Percentiles rank a stretch among this genome's conserved stretches.
These are phyloP conservation scores for Dioszegia hungarica DNA, from an alignment of 768 basidiomycete genomes.

Conservation along the genomic window DNA sequence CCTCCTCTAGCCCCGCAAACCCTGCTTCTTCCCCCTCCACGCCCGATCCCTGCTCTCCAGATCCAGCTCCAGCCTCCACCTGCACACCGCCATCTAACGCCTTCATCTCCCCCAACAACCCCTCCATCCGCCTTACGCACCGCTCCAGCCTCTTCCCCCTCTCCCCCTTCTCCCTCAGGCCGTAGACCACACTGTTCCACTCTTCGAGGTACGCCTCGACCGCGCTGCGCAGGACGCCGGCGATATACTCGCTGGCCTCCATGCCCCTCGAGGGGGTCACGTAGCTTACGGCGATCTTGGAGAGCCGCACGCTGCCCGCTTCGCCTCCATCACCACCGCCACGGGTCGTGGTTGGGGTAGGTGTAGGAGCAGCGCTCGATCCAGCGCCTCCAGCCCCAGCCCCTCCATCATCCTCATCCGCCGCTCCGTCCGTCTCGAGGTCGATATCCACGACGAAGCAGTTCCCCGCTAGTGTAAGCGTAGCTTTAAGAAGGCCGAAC, in stretches of 20 bases:
- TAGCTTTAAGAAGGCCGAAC: slow-evolving; percentile 37
- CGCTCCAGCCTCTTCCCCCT: slow-evolving; percentile 8
- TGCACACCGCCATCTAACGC: slow-evolving; percentile 21
- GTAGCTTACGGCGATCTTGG: slow-evolving; percentile 27
- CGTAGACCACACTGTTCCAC: slow-evolving; percentile 16
- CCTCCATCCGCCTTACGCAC: slow-evolving; percentile 10
- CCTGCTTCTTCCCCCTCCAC: neutral
- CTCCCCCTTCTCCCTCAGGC: neutral
- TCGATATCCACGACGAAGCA: slow-evolving; percentile 40
- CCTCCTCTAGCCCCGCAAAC: slow-evolving; percentile 25
- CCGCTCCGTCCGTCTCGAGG: slow-evolving; percentile 23
- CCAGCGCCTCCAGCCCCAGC: too few relatives aligned
- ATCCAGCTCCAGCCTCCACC: too few relatives aligned
- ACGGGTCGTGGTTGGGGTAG: neutral
- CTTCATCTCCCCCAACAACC: slow-evolving; percentile 23
- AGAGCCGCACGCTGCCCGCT: slow-evolving; percentile 11
- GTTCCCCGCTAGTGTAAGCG: slow-evolving; percentile 31
- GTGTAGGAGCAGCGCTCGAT: neutral
- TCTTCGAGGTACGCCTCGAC: slow-evolving; percentile 22
- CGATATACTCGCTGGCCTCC: slow-evolving; percentile 19
- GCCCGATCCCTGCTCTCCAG: too few relatives aligned
- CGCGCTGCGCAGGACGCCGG: slow-evolving; percentile 6
- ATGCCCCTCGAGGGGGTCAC: slow-evolving; percentile 20
- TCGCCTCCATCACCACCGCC: neutral
- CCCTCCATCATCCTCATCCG: slow-evolving; percentile 21